A percentile compares a stretch with the other conserved stretches of the same genome.
Conservation (phyloP, 2,329 filamentous ascomycete genomes). For the Phoma sp. region DNA sequence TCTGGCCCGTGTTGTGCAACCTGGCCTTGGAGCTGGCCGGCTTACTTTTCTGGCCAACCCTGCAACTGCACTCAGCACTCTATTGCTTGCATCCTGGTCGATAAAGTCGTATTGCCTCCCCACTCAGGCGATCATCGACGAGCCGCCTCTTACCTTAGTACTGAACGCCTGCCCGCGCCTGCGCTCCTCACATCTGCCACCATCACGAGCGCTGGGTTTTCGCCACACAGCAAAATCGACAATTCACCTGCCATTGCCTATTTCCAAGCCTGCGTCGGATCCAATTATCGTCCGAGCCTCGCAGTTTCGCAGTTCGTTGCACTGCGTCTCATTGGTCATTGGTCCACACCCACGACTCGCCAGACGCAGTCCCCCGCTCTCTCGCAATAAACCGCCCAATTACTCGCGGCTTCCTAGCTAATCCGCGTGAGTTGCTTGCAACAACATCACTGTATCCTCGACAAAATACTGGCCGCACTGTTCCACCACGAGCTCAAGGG, state of each 20-base stretch:
- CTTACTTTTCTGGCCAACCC: slow-evolving; percentile 26
- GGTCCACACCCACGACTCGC: slow-evolving; percentile 40
- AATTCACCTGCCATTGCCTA: slow-evolving; percentile 18
- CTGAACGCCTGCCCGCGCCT: slow-evolving; percentile 28
- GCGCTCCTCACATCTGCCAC: slow-evolving; percentile 26
- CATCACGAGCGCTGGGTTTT: slow-evolving; percentile 24
- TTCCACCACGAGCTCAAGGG: slow-evolving; percentile 15
- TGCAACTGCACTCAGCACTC: slow-evolving; percentile 37
- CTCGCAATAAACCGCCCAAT: slow-evolving; percentile 40
- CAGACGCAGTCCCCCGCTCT: slow-evolving; percentile 43
- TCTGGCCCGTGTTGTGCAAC: slow-evolving; percentile 40
- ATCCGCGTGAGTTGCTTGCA: slow-evolving; percentile 30
- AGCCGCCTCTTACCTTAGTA: slow-evolving; percentile 23
- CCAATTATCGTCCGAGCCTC: slow-evolving; percentile 26
- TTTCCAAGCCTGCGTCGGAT: slow-evolving; percentile 21
- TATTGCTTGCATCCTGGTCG: slow-evolving; percentile 39
- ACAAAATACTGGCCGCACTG: slow-evolving; percentile 13
- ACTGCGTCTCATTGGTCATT: slow-evolving; percentile 37
- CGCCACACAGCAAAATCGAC: slow-evolving; percentile 13
- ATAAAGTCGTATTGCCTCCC: slow-evolving; percentile 44
- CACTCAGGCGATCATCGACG: slow-evolving; percentile 42
- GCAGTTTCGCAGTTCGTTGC: slow-evolving; percentile 36
- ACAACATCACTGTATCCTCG: slow-evolving; percentile 19
- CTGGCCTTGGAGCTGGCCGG: slow-evolving; percentile 25
- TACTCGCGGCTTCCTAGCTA: slow-evolving; percentile 35